Conservation (phyloP, 2,329 filamentous ascomycete species). For the Phialocephala subalpina region DNA sequence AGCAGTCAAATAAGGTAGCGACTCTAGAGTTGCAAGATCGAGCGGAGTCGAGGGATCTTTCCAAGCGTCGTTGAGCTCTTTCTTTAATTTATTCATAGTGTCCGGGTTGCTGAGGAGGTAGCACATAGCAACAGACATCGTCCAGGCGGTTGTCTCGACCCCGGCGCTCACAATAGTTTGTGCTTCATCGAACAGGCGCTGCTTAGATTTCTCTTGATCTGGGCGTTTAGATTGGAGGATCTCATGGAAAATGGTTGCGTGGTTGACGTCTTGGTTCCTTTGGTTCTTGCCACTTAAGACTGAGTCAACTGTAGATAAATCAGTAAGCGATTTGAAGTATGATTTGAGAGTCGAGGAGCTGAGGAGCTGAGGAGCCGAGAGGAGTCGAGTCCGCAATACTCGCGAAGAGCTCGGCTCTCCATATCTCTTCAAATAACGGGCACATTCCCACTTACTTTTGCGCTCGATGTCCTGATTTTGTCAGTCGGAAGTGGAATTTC, state of each 20-base stretch:
- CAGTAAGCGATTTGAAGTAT: too few relatives aligned
- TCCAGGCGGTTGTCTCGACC: slow-evolving; percentile 42
- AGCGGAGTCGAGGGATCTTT: slow-evolving; percentile 14
- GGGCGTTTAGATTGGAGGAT: background rate
- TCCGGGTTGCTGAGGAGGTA: slow-evolving; percentile 45
- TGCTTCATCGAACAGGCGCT: slow-evolving; percentile 32
- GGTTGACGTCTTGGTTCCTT: slow-evolving; percentile 7
- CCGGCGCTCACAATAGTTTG: slow-evolving; percentile 41
- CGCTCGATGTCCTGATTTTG: slow-evolving; percentile 4
- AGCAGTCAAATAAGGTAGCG: slow-evolving; percentile 42
- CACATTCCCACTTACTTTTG: too few relatives aligned
- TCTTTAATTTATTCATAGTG: slow-evolving; percentile 40
- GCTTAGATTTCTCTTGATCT: slow-evolving; percentile 16
- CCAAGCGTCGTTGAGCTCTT: slow-evolving; percentile 44
- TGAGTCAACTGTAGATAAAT: too few relatives aligned
- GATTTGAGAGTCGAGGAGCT: too few relatives aligned
- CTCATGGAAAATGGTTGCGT: slow-evolving; percentile 4
- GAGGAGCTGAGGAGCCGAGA: too few relatives aligned
- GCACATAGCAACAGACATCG: slow-evolving; percentile 46
- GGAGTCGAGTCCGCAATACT: too few relatives aligned
- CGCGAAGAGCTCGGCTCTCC: too few relatives aligned
- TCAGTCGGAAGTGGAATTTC: background rate
- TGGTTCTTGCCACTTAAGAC: background rate
- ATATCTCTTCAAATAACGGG: too few relatives aligned
- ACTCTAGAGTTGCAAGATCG: slow-evolving; percentile 31